These are phyloP conservation scores for Plectosphaerella plurivora DNA, from an alignment of 2,329 filamentous ascomycete genomes.

Conservation along the genomic window DNA sequence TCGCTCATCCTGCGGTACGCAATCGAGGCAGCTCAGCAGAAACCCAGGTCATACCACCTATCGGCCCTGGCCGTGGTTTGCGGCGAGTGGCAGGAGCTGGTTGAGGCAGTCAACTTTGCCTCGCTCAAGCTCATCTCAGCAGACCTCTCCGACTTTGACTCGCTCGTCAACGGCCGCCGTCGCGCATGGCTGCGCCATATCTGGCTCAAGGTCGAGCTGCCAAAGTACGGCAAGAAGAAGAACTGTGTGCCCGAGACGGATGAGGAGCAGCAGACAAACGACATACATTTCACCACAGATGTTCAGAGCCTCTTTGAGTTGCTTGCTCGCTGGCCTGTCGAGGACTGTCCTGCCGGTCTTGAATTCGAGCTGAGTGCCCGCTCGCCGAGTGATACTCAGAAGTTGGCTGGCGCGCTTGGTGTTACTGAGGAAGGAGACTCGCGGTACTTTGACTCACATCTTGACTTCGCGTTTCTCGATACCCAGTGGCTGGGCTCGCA, in stretches of 20 bases:
- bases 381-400: conserved; percentile 16
- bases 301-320: conserved; percentile 18
- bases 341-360: conserved; percentile 9
- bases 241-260: conserved; percentile 14
- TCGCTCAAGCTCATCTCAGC: conserved; percentile 12
- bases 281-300: conserved; percentile 16
- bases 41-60: neutral
- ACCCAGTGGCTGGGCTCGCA: conserved; percentile 13
- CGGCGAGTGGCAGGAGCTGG: conserved; percentile 17
- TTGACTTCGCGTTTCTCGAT: conserved; percentile 14
- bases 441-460: conserved; percentile 17
- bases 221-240: conserved; percentile 12
- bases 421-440: conserved; percentile 17
- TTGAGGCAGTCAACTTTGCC: conserved; percentile 18
- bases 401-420: conserved; percentile 14
- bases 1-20: conserved; percentile 6
- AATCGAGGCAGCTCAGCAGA: neutral
- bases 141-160: conserved; percentile 15
- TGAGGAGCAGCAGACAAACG: conserved; percentile 19
- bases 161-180: conserved; percentile 11
- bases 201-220: conserved; percentile 16
- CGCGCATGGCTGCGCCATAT: conserved; percentile 15
- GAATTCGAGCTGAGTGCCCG: conserved; percentile 18
- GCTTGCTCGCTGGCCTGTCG: conserved; percentile 14
- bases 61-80: conserved; percentile 19